A percentile compares a stretch with the other conserved stretches of the same genome.
phyloP scores from a whole-genome alignment of 768 basidiomycete genomes.

The Hysterangium stoloniferum region DNA sequence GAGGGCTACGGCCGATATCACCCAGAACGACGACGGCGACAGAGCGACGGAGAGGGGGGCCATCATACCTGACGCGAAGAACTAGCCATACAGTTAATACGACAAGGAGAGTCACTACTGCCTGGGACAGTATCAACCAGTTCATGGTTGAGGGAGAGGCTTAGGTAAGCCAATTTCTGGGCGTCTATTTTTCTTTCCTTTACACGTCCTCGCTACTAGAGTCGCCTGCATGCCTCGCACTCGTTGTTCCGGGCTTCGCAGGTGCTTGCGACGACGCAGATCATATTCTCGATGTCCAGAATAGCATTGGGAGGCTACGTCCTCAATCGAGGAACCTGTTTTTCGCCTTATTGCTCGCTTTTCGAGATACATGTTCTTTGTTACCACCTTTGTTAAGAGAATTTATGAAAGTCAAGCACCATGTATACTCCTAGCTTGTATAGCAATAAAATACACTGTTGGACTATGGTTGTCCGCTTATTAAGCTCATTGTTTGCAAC shows the following conservation, averaged over 20 bases:
- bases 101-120: not conserved
- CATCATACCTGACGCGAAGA: not conserved
- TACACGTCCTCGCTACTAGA: constrained; percentile 8
- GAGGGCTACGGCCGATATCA: constrained; percentile 90
- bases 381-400: not conserved
- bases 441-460: no score
- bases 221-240: constrained; percentile 6
- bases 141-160: not conserved
- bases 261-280: constrained; percentile 6
- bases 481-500: no score
- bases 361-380: constrained; percentile 5
- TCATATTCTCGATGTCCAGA: constrained; percentile 3
- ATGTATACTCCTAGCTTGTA: not conserved
- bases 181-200: no score
- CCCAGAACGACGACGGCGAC: constrained; percentile 91
- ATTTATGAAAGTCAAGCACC: not conserved
- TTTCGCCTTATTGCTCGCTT: constrained; percentile 1
- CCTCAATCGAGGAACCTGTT: no score
- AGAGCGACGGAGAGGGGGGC: constrained; percentile 37
- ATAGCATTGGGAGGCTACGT: constrained; percentile 1
- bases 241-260: constrained; percentile 4
- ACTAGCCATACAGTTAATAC: not conserved
- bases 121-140: not conserved
- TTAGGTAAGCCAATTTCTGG: not conserved
- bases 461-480: no score